Conservation (phyloP, 805 yeast genomes). For the Starmerella kuoi region DNA sequence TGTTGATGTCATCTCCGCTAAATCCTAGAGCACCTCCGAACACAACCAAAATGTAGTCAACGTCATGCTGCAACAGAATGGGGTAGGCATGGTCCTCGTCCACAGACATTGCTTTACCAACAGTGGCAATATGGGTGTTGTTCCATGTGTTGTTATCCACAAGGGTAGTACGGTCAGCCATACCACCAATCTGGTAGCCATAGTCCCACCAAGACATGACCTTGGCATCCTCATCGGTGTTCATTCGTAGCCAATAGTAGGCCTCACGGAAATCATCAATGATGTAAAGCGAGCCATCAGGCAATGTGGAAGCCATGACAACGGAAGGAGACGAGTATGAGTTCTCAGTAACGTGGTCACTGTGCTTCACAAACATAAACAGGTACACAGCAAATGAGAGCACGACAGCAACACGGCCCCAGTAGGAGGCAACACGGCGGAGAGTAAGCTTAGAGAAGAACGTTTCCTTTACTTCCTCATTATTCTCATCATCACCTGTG, state of each 20-base stretch:
- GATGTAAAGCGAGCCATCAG: constrained; percentile 73
- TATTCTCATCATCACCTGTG: not conserved
- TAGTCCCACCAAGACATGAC: constrained; percentile 99
- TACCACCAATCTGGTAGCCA: constrained; percentile 98
- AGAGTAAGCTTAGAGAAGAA: constrained; percentile 21
- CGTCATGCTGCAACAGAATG: constrained; percentile 80
- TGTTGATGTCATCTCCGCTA: constrained; percentile 93
- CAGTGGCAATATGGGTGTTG: constrained; percentile 97
- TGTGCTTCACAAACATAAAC: constrained; percentile 74
- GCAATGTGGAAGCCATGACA: constrained; percentile 67
- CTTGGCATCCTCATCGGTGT: constrained; percentile 89
- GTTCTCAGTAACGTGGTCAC: constrained; percentile 92
- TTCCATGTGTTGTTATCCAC: constrained; percentile 99
- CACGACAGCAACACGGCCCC: constrained; percentile 52
- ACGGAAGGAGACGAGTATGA: constrained; percentile 98
- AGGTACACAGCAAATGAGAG: constrained; percentile 62
- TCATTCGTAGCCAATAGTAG: constrained; percentile 96
- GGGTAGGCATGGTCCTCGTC: constrained; percentile 79
- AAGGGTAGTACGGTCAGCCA: constrained; percentile 97
- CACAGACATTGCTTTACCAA: constrained; percentile 94
- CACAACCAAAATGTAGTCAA: constrained; percentile 82
- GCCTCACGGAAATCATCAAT: constrained; percentile 99
- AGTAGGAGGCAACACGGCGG: constrained; percentile 22
- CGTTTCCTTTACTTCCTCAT: not conserved
- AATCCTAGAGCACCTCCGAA: constrained; percentile 91